Conservation (phyloP, 345 rosid genomes). For the Carallia brachiata region DNA sequence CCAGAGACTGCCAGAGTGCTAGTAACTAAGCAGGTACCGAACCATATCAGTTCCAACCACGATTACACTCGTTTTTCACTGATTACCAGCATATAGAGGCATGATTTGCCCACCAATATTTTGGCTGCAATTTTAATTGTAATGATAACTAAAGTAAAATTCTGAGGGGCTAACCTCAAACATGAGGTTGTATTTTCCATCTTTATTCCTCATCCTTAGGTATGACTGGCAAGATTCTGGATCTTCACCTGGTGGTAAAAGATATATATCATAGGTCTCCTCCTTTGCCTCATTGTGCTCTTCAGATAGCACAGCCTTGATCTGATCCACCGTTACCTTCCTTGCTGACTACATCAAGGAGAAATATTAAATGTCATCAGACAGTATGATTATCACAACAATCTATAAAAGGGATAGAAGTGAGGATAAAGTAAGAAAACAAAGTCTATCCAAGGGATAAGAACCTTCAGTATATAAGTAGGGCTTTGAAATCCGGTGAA, state of each 20-base stretch:
- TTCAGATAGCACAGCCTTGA: conserved; percentile 66
- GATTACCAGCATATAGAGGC: not conserved
- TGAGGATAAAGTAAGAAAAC: not conserved
- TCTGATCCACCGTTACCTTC: conserved; percentile 59
- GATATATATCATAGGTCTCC: conserved; percentile 95
- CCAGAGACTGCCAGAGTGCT: too few relatives aligned
- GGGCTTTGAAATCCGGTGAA: conserved; percentile 96
- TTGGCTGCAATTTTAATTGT: not conserved
- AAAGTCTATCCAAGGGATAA: not conserved
- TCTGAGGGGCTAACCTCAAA: conserved; percentile 72
- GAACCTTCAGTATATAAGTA: conserved; percentile 94
- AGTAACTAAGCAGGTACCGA: too few relatives aligned
- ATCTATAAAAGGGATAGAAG: not conserved
- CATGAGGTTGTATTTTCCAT: conserved; percentile 98
- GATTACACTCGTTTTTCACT: not conserved
- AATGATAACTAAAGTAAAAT: conserved; percentile 7
- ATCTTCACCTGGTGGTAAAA: conserved; percentile 99
- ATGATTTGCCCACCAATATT: not conserved
- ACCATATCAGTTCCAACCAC: too few relatives aligned
- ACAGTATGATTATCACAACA: too few relatives aligned
- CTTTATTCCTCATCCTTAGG: conserved; percentile 97
- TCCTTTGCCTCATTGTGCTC: conserved; percentile 69
- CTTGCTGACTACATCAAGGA: conserved; percentile 66
- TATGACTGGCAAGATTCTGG: conserved; percentile 95
- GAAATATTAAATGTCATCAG: conserved; percentile 21